phyloP scores from a whole-genome alignment of 2,329 filamentous ascomycete species.

The Aspergillus versicolor region DNA sequence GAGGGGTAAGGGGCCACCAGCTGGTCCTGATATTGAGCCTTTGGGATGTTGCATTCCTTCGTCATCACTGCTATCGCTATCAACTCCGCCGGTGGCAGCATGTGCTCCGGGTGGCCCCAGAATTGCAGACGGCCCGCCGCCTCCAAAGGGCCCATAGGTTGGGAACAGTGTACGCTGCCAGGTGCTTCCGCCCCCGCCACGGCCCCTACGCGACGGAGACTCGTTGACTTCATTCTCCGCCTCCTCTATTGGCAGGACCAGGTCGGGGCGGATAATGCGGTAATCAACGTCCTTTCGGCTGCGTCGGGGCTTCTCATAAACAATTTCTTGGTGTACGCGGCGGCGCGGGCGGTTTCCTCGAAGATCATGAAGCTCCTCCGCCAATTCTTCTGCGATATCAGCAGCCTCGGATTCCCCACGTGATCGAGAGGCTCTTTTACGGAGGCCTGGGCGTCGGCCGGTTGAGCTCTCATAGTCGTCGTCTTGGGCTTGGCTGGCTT shows the following conservation, averaged over 20 bases:
- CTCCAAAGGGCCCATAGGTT: conserved; percentile 89
- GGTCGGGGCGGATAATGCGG: conserved; percentile 75
- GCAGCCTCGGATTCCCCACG: conserved; percentile 46
- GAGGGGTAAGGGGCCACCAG: conserved; percentile 58
- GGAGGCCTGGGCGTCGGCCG: conserved; percentile 53
- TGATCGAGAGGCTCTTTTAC: conserved; percentile 50
- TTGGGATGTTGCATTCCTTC: conserved; percentile 68
- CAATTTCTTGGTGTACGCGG: conserved; percentile 33
- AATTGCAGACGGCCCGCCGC: conserved; percentile 69
- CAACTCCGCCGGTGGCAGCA: conserved; percentile 74
- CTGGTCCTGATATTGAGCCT: conserved; percentile 44
- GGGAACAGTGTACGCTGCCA: conserved; percentile 85
- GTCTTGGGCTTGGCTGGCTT: conserved; percentile 40
- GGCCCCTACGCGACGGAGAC: conserved; percentile 67
- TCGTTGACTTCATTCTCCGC: conserved; percentile 67
- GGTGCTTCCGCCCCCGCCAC: conserved; percentile 56
- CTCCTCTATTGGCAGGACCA: conserved; percentile 70
- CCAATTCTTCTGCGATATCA: conserved; percentile 56
- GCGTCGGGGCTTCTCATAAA: conserved; percentile 52
- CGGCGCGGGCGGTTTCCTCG: conserved; percentile 46
- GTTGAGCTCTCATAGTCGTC: conserved; percentile 49
- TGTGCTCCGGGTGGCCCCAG: conserved; percentile 67
- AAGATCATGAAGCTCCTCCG: conserved; percentile 57
- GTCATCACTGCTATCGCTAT: conserved; percentile 96
- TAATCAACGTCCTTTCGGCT: conserved; percentile 75